Evolutionary conservation across 768 basidiomycete species (phyloP).

Genomic region (Kwoniella mangroviensis): DNA sequence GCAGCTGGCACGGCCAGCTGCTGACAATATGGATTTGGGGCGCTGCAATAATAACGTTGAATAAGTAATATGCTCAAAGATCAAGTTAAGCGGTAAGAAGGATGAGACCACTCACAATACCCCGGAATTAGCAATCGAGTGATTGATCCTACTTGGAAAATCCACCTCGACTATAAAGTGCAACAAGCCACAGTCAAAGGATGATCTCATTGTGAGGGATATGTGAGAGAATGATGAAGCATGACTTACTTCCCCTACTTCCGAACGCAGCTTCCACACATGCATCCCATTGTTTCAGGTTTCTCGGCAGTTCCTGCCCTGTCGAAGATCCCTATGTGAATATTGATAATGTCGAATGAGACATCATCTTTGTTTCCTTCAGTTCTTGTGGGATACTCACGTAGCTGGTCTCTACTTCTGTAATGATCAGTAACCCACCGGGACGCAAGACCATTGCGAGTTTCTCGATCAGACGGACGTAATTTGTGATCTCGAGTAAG

Average conservation of each 20-base stretch:
- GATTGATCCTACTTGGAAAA: slow-evolving; percentile 15
- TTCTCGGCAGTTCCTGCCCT: slow-evolving; percentile 2
- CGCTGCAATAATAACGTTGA: neutral
- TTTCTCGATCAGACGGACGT: slow-evolving; percentile 43
- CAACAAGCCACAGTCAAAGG: too few relatives aligned
- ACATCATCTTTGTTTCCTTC: too few relatives aligned
- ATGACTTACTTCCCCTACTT: slow-evolving; percentile 27
- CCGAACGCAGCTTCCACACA: slow-evolving; percentile 36
- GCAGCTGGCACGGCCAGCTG: slow-evolving; percentile 30
- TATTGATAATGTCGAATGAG: too few relatives aligned
- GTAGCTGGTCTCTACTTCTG: slow-evolving; percentile 45
- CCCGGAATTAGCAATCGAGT: slow-evolving; percentile 15
- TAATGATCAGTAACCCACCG: slow-evolving; percentile 49
- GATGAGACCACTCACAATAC: slow-evolving; percentile 34
- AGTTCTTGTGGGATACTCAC: slow-evolving; percentile 31
- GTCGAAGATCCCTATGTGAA: slow-evolving; percentile 12
- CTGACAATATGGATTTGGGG: slow-evolving; percentile 14
- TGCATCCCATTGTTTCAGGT: slow-evolving; percentile 34
- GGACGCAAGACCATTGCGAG: slow-evolving; percentile 46
- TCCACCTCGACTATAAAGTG: slow-evolving; percentile 26
- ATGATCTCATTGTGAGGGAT: neutral
- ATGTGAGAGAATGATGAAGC: neutral
- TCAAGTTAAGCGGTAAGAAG: neutral
- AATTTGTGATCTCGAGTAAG: slow-evolving; percentile 37
- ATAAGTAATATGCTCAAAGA: neutral